Evolutionary conservation across 179 eudicot species (phyloP), one percentile per base, ranked within the genome.

Genomic region (Beta corolliflora): DNA sequence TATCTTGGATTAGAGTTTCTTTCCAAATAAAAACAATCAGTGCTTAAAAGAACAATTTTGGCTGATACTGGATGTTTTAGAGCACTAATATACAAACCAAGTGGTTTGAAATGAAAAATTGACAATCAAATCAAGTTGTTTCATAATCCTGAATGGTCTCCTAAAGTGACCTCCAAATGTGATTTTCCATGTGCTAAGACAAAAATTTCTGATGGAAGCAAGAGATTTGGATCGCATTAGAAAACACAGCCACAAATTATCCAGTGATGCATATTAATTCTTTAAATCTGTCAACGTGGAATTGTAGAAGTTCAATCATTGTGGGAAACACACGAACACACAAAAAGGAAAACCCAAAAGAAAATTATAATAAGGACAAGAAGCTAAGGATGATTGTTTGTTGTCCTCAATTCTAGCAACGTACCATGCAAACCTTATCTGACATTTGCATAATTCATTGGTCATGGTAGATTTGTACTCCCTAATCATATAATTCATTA

Each of bases 391-490:
- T 74, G 75, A 68, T 79, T 83, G 76, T 59, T 76, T 81, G 52
- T 31, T 31, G 44, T 73, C 55, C 41, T 19, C 18, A 11, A 5
- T 54, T 5, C 7, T 48, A 61, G 52, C 23, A 79, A 58, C 60
- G 60, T 83, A 64, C 78, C 79, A 73, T 65, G 69, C 69, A 79
- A 83, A 79, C 82, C 85, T 83, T 83, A 83, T 83, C 85, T 67
- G 58, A 66, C 41, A 54, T 10, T 83, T 36, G 23, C 59, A 65
- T 83, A 55, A 55, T 73, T 78, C 79, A 54, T 54, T 83, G 81
- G 85, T 83, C 70, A 73, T 73, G 79, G 70, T 73, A 48, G 31
- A 25, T 73, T 66, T 83, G 82, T 79, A 73, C 68, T 79, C 66
- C 41, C 59, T 75, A 79, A 79, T 79, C 77, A 77, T 65, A 36